Percentiles rank a stretch among this genome's conserved stretches.
Conservation (phyloP, 2,329 filamentous ascomycete genomes). For the Phyllosticta citriasiana region DNA sequence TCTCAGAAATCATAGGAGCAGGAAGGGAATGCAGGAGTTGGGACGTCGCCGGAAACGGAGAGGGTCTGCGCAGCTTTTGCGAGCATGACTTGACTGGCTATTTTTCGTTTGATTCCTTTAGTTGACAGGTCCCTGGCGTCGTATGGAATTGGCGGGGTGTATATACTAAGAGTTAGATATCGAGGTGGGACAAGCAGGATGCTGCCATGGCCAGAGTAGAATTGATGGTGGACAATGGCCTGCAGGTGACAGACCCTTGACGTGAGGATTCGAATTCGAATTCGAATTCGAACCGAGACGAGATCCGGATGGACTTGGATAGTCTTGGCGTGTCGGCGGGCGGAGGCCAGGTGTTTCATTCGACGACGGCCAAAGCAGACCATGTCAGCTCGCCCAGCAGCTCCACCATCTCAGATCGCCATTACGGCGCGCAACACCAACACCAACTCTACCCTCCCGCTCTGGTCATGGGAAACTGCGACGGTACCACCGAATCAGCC, state of each 20-base stretch:
- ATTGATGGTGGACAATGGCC: background rate
- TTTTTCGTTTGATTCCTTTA: background rate
- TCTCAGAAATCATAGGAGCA: background rate
- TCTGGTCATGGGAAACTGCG: slow-evolving; percentile 5
- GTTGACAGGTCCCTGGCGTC: background rate
- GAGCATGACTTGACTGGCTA: background rate
- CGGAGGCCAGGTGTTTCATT: background rate
- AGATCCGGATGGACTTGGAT: too few species aligned
- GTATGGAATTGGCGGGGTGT: background rate
- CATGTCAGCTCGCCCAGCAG: background rate
- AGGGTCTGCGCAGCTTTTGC: background rate
- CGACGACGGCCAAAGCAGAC: background rate
- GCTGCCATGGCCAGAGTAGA: background rate
- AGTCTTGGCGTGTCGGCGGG: background rate
- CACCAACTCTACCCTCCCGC: too few species aligned
- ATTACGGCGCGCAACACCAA: background rate
- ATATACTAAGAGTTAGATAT: background rate
- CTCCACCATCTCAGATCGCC: background rate
- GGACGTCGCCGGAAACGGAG: background rate
- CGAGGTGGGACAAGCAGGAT: background rate
- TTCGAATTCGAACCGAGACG: background rate
- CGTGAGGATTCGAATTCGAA: background rate
- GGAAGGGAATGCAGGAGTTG: background rate
- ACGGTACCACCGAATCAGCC: background rate
- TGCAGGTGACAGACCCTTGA: background rate